Base-by-base conservation (phyloP, 495 filamentous ascomycete species). In the Aspergillus taichungensis region DNA sequence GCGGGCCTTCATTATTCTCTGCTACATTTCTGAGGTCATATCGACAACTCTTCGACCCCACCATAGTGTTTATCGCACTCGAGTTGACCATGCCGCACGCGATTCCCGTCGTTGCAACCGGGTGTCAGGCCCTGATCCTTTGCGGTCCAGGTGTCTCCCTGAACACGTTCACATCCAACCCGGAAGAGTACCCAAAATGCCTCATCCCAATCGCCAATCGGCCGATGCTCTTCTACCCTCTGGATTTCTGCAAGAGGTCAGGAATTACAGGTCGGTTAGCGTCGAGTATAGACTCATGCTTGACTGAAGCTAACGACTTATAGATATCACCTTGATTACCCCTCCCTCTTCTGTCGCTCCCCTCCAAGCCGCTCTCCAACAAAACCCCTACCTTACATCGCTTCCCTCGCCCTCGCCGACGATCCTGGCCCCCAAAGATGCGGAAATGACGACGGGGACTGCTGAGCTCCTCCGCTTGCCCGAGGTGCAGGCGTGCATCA, bases 151-250 rank as follows among this genome's bases (percentile, higher is more conserved):
- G 94, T 43, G 82, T 85, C 10, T 90, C 84, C 3, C 83, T 97
- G 44, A 85, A 84, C 32, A 95, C 94, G 0, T 95, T 97, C 65
- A 95, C 88, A 3, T 81, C 87, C 6, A 87, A 85, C 43, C 84
- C 90, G 5, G 84, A 91, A 61, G 87, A 94, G 55, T 82, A 83
- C 45, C 90, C 90, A 3, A 98, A 97, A 67, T 86, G 85, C 38
- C 77, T 98, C 7, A 69, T 97, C 24, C 88, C 89, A 6, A 84
- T 97, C 42, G 92, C 91, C 45, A 97, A 97, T 64, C 74, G 89
- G 45, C 91, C 91, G 0, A 95, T 97, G 92, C 77, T 98, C 30
- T 95, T 84, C 79, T 97, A 95, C 63, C 81, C 87, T 0, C 72
- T 98, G 37, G 88, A 95, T 49, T 96, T 85, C 68, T 94, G 88